phyloP scores from a whole-genome alignment of 805 yeast genomes.

The Candida boidinii region DNA sequence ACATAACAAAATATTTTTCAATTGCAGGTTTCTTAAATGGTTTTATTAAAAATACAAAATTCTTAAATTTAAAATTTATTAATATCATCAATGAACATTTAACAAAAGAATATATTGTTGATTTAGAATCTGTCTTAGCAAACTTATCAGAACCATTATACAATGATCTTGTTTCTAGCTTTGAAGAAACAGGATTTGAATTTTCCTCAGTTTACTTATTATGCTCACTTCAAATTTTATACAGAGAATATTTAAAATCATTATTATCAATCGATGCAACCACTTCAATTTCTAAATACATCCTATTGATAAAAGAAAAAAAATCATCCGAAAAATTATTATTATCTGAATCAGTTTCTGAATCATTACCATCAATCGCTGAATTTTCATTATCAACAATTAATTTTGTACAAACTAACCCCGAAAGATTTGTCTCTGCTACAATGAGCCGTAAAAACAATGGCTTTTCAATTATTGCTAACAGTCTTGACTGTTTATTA shows the following conservation, averaged over 20 bases:
- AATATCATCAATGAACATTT: slow-evolving; percentile 14
- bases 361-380: no score
- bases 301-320: no score
- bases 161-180: slow-evolving; percentile 14
- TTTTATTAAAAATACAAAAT: slow-evolving; percentile 15
- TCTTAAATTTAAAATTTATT: slow-evolving; percentile 13
- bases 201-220: slow-evolving; percentile 22
- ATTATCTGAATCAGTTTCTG: no score
- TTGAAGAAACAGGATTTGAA: slow-evolving; percentile 24
- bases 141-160: slow-evolving; percentile 11
- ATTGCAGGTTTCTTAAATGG: slow-evolving; percentile 23
- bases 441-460: slow-evolving; percentile 18
- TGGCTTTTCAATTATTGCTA: slow-evolving; percentile 20
- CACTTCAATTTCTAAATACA: no score
- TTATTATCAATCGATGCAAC: neutral
- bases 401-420: slow-evolving; percentile 14
- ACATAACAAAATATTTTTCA: slow-evolving; percentile 10
- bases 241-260: slow-evolving; percentile 14
- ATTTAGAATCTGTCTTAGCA: slow-evolving; percentile 12
- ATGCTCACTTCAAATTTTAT: slow-evolving; percentile 15
- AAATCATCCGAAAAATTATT: no score
- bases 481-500: slow-evolving; percentile 19
- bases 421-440: slow-evolving; percentile 17
- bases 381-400: slow-evolving; percentile 11
- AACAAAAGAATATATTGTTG: slow-evolving; percentile 18